Percentiles rank a stretch among this genome's conserved stretches.
Conservation (phyloP, 139 green algal species). For the Microglena sp. region DNA sequence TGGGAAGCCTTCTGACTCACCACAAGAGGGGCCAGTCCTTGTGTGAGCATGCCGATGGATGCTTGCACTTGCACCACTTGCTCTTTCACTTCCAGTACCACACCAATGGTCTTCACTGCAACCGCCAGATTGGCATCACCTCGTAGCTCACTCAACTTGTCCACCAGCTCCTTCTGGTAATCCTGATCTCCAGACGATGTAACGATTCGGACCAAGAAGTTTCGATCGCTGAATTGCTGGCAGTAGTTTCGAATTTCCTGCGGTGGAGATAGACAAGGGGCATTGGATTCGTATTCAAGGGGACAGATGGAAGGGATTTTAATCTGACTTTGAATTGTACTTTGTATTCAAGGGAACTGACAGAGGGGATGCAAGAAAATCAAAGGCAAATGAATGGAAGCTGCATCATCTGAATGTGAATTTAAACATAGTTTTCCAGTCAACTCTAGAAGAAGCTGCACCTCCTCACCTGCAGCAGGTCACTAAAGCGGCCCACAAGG, state of each 20-base stretch:
- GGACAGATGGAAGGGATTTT: no score
- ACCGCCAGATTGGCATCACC: not conserved
- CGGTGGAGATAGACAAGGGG: no score
- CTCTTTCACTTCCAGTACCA: not conserved
- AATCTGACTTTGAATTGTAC: no score
- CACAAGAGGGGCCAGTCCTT: not conserved
- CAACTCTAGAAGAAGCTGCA: no score
- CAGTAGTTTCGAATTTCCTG: not conserved
- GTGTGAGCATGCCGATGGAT: not conserved
- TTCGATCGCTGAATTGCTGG: not conserved
- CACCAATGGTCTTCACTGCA: not conserved
- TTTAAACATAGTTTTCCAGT: no score
- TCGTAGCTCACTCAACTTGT: not conserved
- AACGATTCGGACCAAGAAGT: not conserved
- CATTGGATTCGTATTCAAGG: no score
- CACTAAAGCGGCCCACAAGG: not conserved
- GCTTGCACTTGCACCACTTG: not conserved
- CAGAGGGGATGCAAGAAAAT: no score
- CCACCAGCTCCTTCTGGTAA: not conserved
- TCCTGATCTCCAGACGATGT: not conserved
- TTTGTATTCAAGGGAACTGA: no score
- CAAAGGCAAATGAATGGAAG: no score
- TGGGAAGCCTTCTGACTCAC: no score
- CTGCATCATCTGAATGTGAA: no score
- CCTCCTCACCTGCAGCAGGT: slow-evolving; percentile 2